Conservation (phyloP, 163 green algal species). For the Scenedesmus sp. region DNA sequence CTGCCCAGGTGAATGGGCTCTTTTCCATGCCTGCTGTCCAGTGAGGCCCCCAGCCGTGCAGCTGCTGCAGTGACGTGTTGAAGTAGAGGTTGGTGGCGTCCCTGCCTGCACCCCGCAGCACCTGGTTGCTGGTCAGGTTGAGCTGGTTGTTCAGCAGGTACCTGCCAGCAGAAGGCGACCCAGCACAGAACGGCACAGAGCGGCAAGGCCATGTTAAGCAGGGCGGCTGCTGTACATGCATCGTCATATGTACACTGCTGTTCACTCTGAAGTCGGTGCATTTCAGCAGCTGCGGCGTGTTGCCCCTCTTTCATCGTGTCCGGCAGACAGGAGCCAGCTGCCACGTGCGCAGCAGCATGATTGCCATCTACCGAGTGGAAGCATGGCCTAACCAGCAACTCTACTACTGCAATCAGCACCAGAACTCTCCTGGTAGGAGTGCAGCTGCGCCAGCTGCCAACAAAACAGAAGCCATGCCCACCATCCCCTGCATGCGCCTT, state of each 20-base stretch:
- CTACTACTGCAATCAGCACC: neutral
- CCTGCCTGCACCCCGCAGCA: constrained; percentile 31
- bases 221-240: too few relatives aligned
- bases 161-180: neutral
- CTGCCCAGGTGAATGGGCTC: constrained; percentile 26
- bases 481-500: neutral
- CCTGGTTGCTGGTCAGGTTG: constrained; percentile 39
- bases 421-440: neutral
- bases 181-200: too few relatives aligned
- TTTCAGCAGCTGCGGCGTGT: too few relatives aligned
- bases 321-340: too few relatives aligned
- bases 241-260: too few relatives aligned
- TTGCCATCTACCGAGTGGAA: too few relatives aligned
- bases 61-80: constrained; percentile 4
- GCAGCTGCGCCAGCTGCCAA: neutral
- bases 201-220: too few relatives aligned
- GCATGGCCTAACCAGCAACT: neutral
- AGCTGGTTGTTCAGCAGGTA: constrained; percentile 41
- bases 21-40: constrained; percentile 1
- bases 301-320: too few relatives aligned
- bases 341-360: too few relatives aligned
- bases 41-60: constrained; percentile 31
- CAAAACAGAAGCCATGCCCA: neutral
- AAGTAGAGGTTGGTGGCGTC: constrained; percentile 31
- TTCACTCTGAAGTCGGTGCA: too few relatives aligned